Conservation (phyloP, 257 asterid species). For the Handroanthus guayacan region DNA sequence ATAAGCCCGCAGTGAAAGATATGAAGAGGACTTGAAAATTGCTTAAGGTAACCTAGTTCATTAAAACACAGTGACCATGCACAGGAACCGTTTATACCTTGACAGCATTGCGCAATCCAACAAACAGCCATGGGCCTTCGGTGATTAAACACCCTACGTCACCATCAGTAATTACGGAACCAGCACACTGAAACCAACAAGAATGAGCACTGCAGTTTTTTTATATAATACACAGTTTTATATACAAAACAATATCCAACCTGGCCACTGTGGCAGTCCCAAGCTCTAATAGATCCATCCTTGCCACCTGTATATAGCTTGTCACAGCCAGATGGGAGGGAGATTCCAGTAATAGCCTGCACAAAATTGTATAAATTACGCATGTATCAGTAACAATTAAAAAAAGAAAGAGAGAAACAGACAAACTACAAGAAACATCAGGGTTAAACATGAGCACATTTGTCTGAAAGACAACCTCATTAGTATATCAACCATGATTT, state of each 20-base stretch:
- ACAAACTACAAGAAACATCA: neutral
- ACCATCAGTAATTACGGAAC: conserved; percentile 34
- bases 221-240: neutral
- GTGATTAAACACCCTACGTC: conserved; percentile 54
- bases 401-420: no score
- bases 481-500: neutral
- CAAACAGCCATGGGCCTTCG: conserved; percentile 72
- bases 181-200: conserved; percentile 41
- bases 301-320: conserved; percentile 56
- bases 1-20: neutral
- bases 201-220: neutral
- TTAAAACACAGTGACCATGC: neutral
- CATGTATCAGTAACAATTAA: neutral
- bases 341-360: conserved; percentile 58
- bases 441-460: neutral
- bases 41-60: neutral
- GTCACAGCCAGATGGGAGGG: conserved; percentile 54
- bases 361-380: neutral
- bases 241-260: conserved; percentile 28
- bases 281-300: conserved; percentile 45
- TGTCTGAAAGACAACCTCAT: neutral
- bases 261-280: conserved; percentile 69
- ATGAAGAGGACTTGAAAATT: neutral
- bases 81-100: conserved; percentile 45
- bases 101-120: conserved; percentile 54